phyloP scores from a whole-genome alignment of 2,329 filamentous ascomycete genomes.

The Alternaria sp. region DNA sequence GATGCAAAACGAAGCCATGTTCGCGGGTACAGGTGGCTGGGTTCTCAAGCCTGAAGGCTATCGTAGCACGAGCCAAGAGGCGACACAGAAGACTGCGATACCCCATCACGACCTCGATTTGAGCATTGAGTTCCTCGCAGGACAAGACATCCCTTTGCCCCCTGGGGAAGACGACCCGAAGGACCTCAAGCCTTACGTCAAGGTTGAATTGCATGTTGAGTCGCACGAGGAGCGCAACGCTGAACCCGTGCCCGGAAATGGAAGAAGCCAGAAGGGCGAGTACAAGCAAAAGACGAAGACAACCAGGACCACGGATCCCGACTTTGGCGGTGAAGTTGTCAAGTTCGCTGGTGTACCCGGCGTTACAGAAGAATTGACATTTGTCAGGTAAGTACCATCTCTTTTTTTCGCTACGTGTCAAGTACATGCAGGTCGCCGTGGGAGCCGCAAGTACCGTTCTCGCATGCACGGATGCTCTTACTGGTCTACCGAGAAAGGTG shows the following conservation, averaged over 20 bases:
- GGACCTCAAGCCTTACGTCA: conserved; percentile 77
- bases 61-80: conserved; percentile 55
- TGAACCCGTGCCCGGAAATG: conserved; percentile 56
- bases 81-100: conserved; percentile 57
- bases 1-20: conserved; percentile 97
- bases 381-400: conserved; percentile 55
- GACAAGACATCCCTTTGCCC: conserved; percentile 77
- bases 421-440: conserved; percentile 11
- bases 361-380: conserved; percentile 58
- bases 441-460: not conserved
- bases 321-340: conserved; percentile 57
- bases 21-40: conserved; percentile 82
- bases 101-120: conserved; percentile 69
- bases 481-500: not conserved
- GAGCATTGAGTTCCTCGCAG: conserved; percentile 77
- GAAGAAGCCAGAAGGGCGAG: conserved; percentile 63
- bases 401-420: conserved; percentile 12
- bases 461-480: not conserved
- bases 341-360: conserved; percentile 54
- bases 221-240: conserved; percentile 62
- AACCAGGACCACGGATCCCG: conserved; percentile 54
- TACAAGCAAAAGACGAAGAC: conserved; percentile 58
- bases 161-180: conserved; percentile 61
- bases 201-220: conserved; percentile 83
- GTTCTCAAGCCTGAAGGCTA: conserved; percentile 84